Percentiles rank a stretch among this genome's conserved stretches.
These are phyloP conservation scores for Pseudevernia furfuracea DNA, from an alignment of 495 filamentous ascomycete genomes.

Conservation along the genomic window DNA sequence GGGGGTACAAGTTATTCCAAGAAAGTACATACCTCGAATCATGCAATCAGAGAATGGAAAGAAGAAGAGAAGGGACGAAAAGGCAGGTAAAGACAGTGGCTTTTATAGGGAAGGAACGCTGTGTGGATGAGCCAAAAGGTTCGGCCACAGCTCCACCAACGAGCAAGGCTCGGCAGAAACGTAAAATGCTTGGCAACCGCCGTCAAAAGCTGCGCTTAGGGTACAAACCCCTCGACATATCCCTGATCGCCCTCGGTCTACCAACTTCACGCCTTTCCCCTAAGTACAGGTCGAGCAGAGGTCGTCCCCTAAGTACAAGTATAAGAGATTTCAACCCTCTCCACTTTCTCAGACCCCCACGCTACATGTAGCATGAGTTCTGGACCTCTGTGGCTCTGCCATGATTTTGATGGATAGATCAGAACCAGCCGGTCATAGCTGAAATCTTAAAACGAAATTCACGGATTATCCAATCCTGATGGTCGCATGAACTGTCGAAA, in stretches of 20 bases:
- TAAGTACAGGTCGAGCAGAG: conserved; percentile 15
- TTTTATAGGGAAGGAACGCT: conserved; percentile 2
- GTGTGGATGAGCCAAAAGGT: not conserved
- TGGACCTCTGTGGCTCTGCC: not conserved
- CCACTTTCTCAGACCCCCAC: conserved; percentile 1
- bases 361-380: not conserved
- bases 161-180: conserved; percentile 13
- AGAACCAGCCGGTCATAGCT: not conserved
- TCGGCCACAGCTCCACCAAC: conserved; percentile 3
- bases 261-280: conserved; percentile 10
- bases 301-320: conserved; percentile 14
- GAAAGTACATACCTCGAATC: not conserved
- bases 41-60: not conserved
- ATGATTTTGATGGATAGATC: not conserved
- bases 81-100: conserved; percentile 9
- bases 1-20: not conserved
- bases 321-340: conserved; percentile 12
- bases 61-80: not conserved
- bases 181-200: conserved; percentile 3
- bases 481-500: not conserved
- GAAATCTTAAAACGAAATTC: not conserved
- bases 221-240: conserved; percentile 1
- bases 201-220: conserved; percentile 22
- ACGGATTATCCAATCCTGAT: not conserved
- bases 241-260: not conserved